Evolutionary conservation across 495 filamentous ascomycete species (phyloP).

Genomic region (Lophiotrema nucula): DNA sequence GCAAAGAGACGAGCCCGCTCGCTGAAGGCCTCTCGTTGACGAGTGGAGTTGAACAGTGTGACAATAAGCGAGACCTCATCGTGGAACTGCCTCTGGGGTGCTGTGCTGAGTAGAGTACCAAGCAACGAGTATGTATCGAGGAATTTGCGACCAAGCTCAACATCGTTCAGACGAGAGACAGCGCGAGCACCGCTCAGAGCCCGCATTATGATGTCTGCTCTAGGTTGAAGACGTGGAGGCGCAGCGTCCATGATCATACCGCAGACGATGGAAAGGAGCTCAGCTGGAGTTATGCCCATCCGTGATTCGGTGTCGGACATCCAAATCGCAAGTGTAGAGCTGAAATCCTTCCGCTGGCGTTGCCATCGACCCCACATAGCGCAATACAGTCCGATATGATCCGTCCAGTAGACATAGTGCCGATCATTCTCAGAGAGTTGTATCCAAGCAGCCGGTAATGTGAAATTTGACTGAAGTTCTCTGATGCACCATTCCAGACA

Average conservation of each 20-base stretch:
- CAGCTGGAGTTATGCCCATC: slow-evolving; percentile 20
- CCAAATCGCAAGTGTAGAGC: background rate
- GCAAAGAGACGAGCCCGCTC: slow-evolving; percentile 5
- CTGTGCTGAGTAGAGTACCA: slow-evolving; percentile 4
- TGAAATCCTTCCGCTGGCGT: slow-evolving; percentile 3
- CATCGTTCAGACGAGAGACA: slow-evolving; percentile 1
- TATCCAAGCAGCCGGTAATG: slow-evolving; percentile 3
- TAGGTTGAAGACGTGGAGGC: background rate
- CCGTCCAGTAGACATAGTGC: slow-evolving; percentile 7
- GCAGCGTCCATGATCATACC: slow-evolving; percentile 12
- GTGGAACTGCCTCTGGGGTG: slow-evolving; percentile 9
- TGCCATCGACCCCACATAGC: slow-evolving; percentile 22
- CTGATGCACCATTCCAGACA: slow-evolving; percentile 16
- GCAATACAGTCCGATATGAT: slow-evolving; percentile 21
- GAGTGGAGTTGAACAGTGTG: slow-evolving; percentile 5
- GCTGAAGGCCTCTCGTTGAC: slow-evolving; percentile 8
- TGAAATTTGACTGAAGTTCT: background rate
- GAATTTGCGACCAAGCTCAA: slow-evolving; percentile 17
- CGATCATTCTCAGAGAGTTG: background rate
- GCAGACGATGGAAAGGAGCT: slow-evolving; percentile 17
- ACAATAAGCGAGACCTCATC: slow-evolving; percentile 13
- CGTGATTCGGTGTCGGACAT: slow-evolving; percentile 6
- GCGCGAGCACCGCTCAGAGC: background rate
- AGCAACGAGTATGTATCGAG: slow-evolving; percentile 13
- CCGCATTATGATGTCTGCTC: background rate